Base-by-base conservation (phyloP, 306 rosid species). In the Senna siamea region DNA sequence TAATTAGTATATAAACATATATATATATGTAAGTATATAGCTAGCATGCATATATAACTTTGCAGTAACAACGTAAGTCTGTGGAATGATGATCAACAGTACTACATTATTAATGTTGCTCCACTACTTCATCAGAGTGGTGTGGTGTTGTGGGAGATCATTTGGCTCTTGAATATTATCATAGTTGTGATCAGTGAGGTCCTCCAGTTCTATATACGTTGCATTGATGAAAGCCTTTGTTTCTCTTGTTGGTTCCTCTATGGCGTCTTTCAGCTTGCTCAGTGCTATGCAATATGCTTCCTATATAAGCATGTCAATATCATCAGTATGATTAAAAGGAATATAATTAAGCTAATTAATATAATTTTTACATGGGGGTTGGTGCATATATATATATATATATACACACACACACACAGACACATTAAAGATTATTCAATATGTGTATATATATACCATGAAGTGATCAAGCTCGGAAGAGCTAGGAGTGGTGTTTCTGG, bases 391-490 rank as follows among this genome's bases (percentile, higher is more conserved):
- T 37, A 37, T 37, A 37, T 4, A 37, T 37, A 37, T 2, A 37
- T 7, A 37, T n/a, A n/a, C n/a, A n/a, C n/a, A n/a, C n/a, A n/a
- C n/a, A n/a, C n/a, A n/a, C n/a, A n/a, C n/a, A n/a, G n/a, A n/a
- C n/a, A n/a, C n/a, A n/a, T n/a, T n/a, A n/a, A n/a, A n/a, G n/a
- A n/a, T n/a, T n/a, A n/a, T n/a, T n/a, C n/a, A n/a, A n/a, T 37
- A 37, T 37, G 4, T 37, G 4, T 4, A 4, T 37, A 37, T 13
- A 13, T 2, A 19, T 72, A 82, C 85, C 85, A 82, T 82, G 80
- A 82, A 82, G 14, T 82, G 80, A 78, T 82, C 85, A 38, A 82
- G 79, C 70, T 82, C 85, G 19, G 82, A 73, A 69, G 77, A 78
- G 46, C 28, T 78, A 8, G 38, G 70, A 15, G 22, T 2, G 4